A percentile compares a stretch with the other conserved stretches of the same genome.
Conservation (phyloP, 208 protist species). For the Herpetomonas tarakana region DNA sequence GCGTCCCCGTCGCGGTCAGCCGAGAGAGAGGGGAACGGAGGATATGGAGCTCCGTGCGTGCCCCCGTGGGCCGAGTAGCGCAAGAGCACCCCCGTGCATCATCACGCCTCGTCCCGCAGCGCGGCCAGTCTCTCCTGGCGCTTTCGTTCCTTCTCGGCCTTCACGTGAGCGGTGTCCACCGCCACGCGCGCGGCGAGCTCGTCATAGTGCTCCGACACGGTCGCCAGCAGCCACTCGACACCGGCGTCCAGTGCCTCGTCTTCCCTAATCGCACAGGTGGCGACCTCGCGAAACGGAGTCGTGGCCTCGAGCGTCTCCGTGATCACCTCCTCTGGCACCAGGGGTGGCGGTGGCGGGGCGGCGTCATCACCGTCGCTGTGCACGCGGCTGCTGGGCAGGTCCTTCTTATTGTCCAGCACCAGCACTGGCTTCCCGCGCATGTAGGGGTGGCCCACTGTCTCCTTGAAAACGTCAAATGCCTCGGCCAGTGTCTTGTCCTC, state of each 20-base stretch:
- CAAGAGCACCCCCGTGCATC: too few relatives aligned
- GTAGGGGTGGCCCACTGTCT: conserved; percentile 90
- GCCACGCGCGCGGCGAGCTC: conserved; percentile 49
- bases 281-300: conserved; percentile 54
- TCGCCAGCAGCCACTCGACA: conserved; percentile 84
- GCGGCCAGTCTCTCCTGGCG: conserved; percentile 58
- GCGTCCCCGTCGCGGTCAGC: too few relatives aligned
- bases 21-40: too few relatives aligned
- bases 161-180: conserved; percentile 54
- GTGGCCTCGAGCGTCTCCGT: conserved; percentile 36
- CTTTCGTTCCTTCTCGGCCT: conserved; percentile 69
- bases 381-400: conserved; percentile 84
- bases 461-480: conserved; percentile 58
- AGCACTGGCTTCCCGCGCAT: conserved; percentile 97
- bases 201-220: conserved; percentile 63
- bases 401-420: conserved; percentile 99
- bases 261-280: conserved; percentile 77
- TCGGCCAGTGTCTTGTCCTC: conserved; percentile 61
- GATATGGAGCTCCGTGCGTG: too few relatives aligned
- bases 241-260: conserved; percentile 69
- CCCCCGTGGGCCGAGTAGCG: too few relatives aligned
- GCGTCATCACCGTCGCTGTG: conserved; percentile 22
- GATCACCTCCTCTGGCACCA: conserved; percentile 81
- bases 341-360: background rate
- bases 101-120: too few relatives aligned